Base-by-base conservation (phyloP, 352 stramenopile genomes). In the Plasmopara muralis region DNA sequence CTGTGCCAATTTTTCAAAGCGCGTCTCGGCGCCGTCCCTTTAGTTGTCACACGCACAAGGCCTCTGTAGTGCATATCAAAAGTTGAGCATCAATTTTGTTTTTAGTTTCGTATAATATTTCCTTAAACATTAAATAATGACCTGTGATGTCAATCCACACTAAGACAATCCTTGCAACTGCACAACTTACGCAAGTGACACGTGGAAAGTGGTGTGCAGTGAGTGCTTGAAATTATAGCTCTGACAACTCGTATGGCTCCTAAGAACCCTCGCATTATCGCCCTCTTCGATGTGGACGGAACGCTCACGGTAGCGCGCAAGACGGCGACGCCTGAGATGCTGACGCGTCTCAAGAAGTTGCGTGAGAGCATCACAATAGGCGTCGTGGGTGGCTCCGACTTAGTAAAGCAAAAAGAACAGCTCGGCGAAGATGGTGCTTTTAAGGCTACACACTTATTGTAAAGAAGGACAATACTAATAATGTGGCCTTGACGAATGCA, bases 371-470 rank as follows among this genome's bases (percentile, higher is more conserved):
- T 98, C 60, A 98, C 93, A 6, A 91, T 99, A 50, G 97, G 97
- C 38, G 97, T 99, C 53, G 96, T 99, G 31, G 96, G 96, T 52
- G 96, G 96, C 46, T 98, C 93, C 38, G 97, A 99, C 70, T 79
- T 99, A 35, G 82, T 94, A 29, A 99, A 99, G 83, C 97, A 99
- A 70, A 95, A 98, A 80, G 96, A 99, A 64, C 97, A 99, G 68
- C 85, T 99, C 15, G 97, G 97, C 49, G 81, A 96, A 44, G 77
- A 89, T 52, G 85, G 87, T 96, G 47, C 33, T 58, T n/a, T 38
- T 14, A 37, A 33, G 7, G 40, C 20, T 42, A 33, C 6, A 47
- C n/a, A 38, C 14, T 40, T 54, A 8, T 30, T 59, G 7, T n/a
- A 6, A 15, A 31, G 15, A 18, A 15, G 18, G 9, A 5, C 34